Evolutionary conservation across 495 filamentous ascomycete genomes (phyloP).

Genomic region (Neurospora sp.): DNA sequence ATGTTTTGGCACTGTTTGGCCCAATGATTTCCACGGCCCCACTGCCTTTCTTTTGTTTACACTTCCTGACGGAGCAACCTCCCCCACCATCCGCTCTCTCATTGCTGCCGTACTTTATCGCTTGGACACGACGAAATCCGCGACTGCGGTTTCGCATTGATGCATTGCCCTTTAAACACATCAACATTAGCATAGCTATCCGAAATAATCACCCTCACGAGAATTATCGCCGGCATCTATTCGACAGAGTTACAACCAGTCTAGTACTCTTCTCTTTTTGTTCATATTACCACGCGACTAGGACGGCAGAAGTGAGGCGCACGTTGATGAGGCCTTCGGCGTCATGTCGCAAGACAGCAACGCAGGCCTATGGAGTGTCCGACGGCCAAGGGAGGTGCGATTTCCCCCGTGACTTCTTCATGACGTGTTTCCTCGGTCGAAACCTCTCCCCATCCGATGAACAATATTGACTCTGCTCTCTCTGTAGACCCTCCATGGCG

Average conservation of each 20-base stretch:
- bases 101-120: neutral
- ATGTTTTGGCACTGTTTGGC: neutral
- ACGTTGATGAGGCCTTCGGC: conserved; percentile 1
- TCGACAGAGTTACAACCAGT: neutral
- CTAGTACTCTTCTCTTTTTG: neutral
- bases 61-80: neutral
- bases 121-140: neutral
- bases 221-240: neutral
- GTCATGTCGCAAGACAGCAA: conserved; percentile 61
- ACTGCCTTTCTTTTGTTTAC: neutral
- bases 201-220: neutral
- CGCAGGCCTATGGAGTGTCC: conserved; percentile 59
- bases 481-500: conserved; percentile 62
- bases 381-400: conserved; percentile 61
- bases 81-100: neutral
- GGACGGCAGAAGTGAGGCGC: neutral
- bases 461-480: neutral
- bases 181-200: neutral
- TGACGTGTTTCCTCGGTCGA: neutral
- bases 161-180: neutral
- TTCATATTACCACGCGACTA: neutral
- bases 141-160: neutral
- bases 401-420: neutral
- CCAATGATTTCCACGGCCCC: neutral
- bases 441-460: neutral